Percentiles rank a stretch among this genome's conserved stretches.
These are phyloP conservation scores for Populus euphratica DNA, from an alignment of 345 rosid genomes.

Conservation along the genomic window DNA sequence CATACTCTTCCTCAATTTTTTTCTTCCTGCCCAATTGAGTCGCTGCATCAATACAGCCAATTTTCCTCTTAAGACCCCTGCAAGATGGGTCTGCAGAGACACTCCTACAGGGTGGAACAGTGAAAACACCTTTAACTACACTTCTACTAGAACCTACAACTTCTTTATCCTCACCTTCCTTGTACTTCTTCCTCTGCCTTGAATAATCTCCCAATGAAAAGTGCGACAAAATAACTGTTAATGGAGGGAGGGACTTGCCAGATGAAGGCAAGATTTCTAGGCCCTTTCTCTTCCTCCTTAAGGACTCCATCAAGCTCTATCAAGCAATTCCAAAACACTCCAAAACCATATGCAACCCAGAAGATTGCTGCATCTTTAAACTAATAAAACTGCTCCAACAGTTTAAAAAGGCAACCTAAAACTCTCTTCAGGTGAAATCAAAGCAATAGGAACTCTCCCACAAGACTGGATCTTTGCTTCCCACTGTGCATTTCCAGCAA, in stretches of 20 bases:
- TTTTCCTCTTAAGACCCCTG: slow-evolving; percentile 19
- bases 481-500: slow-evolving; percentile 8
- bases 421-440: slow-evolving; percentile 9
- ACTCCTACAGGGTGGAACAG: slow-evolving; percentile 11
- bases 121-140: slow-evolving; percentile 11
- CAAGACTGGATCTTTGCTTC: slow-evolving; percentile 7
- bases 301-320: slow-evolving; percentile 6
- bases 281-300: slow-evolving; percentile 20
- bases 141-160: neutral
- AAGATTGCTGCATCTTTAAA: neutral
- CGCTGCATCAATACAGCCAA: slow-evolving; percentile 15
- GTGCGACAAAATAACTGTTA: neutral
- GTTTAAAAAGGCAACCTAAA: neutral
- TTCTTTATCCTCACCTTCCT: slow-evolving; percentile 8
- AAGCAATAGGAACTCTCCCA: neutral
- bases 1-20: slow-evolving; percentile 12
- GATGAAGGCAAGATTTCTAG: slow-evolving; percentile 2
- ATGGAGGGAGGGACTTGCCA: neutral
- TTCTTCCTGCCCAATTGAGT: slow-evolving; percentile 11
- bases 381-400: neutral
- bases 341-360: neutral
- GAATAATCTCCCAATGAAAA: slow-evolving; percentile 13
- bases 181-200: slow-evolving; percentile 14
- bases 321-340: slow-evolving; percentile 4
- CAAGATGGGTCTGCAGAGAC: slow-evolving; percentile 7